These are phyloP conservation scores for Pichia sp. DNA, from an alignment of 1,139 yeast species.

Conservation along the genomic window DNA sequence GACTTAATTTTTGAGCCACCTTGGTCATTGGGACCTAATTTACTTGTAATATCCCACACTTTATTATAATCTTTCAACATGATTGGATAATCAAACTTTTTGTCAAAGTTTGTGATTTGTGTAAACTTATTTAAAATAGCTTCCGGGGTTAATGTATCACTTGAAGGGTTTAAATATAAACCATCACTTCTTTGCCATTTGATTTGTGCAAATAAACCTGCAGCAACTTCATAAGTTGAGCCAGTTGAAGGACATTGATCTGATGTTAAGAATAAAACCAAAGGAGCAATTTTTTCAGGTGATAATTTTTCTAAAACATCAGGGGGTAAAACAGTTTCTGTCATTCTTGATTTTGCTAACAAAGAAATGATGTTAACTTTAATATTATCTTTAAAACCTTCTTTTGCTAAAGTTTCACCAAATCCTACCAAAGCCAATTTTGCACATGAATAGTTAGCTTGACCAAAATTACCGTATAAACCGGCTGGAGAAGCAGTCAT, in stretches of 20 bases:
- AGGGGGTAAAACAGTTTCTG: constrained; percentile 83
- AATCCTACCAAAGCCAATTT: constrained; percentile 86
- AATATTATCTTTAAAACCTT: constrained; percentile 82
- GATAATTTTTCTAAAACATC: constrained; percentile 72
- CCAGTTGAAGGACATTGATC: constrained; percentile 55
- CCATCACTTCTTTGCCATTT: constrained; percentile 96
- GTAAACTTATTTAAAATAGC: constrained; percentile 68
- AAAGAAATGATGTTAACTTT: constrained; percentile 87
- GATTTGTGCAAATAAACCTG: constrained; percentile 86
- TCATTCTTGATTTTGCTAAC: constrained; percentile 93
- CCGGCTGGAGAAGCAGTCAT: constrained; percentile 98
- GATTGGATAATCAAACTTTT: constrained; percentile 54
- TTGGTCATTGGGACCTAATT: constrained; percentile 55
- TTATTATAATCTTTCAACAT: constrained; percentile 54
- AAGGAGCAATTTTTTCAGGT: constrained; percentile 87
- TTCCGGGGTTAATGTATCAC: constrained; percentile 73
- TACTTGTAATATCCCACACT: constrained; percentile 48
- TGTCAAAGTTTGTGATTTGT: constrained; percentile 59
- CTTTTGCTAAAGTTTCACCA: constrained; percentile 92
- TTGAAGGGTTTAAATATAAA: constrained; percentile 67
- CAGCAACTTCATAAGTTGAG: constrained; percentile 86
- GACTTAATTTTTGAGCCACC: constrained; percentile 44
- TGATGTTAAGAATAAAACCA: constrained; percentile 75
- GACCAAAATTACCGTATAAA: constrained; percentile 94
- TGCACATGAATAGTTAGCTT: constrained; percentile 92